Evolutionary conservation across 345 rosid species (phyloP), one percentile per base, ranked within the genome.

Genomic region (Gossypium longicalyx): DNA sequence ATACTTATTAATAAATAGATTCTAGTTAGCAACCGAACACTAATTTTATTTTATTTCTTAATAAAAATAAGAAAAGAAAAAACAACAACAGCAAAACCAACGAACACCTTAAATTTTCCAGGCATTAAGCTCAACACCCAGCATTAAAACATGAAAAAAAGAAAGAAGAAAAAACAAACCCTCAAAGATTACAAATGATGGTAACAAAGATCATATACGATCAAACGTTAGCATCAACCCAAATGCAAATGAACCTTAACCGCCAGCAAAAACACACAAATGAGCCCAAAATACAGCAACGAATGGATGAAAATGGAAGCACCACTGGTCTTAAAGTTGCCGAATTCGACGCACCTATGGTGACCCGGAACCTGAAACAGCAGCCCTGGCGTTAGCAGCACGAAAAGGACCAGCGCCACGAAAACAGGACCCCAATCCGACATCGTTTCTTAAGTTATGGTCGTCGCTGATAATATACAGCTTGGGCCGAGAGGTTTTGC

Each of bases 361-460:
- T 70, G 82, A 8, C 92, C 92, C 0, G 90, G 89, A 8, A 89
- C 41, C 71, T 67, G 71, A 47, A 67, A 67, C 71, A 67, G 43
- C 41, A 67, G 57, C 56, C 71, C 71, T 1, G 71, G 71, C 4
- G 71, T 47, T 3, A 67, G 71, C 12, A 67, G 57, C 56, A 67
- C 71, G 20, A 67, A 67, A 9, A 67, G 57, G 10, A 67, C 19
- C 84, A 82, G 81, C 17, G 91, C 78, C 67, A 87, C 86, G 13
- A 87, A 80, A 54, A 87, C 79, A 3, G 90, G 90, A 4, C 89
- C 90, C 94, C 90, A 34, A 70, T 90, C 85, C 74, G 80, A 81
- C 92, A 86, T 88, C 38, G 64, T 61, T 34, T 1, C 41, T 12
- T n/a, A 11, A 7, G 17, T 17, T 15, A 67, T 22, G 38, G 19